phyloP scores from a whole-genome alignment of 192 early-diverging fungal genomes.

The Podila epigama region DNA sequence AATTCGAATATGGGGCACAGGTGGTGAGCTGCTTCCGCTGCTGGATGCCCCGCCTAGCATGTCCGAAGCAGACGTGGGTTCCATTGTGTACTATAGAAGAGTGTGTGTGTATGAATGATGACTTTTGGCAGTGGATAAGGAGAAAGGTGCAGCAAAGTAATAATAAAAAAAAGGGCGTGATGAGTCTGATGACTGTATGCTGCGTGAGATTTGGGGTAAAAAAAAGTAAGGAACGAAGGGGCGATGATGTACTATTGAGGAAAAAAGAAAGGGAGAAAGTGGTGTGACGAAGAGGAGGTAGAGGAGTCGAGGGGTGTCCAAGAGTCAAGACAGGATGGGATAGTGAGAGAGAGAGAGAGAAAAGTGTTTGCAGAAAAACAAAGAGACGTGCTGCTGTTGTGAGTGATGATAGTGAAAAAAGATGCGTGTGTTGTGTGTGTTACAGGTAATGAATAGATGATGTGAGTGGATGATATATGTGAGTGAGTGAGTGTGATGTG shows the following conservation, averaged over 20 bases:
- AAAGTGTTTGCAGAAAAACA: not conserved
- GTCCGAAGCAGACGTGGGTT: not conserved
- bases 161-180: no score
- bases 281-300: not conserved
- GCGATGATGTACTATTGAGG: not conserved
- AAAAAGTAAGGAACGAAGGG: not conserved
- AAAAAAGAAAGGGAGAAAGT: not conserved
- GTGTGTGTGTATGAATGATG: constrained; percentile 2
- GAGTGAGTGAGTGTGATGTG: not conserved
- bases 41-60: not conserved
- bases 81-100: not conserved
- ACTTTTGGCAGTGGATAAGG: no score
- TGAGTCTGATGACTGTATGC: not conserved
- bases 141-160: no score
- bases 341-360: not conserved
- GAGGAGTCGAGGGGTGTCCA: not conserved
- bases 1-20: constrained; percentile 58
- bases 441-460: no score
- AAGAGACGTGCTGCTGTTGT: not conserved
- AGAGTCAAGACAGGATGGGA: not conserved
- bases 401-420: not conserved
- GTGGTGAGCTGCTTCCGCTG: constrained; percentile 4
- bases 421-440: not conserved
- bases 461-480: not conserved
- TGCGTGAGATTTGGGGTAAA: not conserved